These are phyloP conservation scores for Penicillium robsamsonii DNA, from an alignment of 495 filamentous ascomycete species.

Conservation along the genomic window DNA sequence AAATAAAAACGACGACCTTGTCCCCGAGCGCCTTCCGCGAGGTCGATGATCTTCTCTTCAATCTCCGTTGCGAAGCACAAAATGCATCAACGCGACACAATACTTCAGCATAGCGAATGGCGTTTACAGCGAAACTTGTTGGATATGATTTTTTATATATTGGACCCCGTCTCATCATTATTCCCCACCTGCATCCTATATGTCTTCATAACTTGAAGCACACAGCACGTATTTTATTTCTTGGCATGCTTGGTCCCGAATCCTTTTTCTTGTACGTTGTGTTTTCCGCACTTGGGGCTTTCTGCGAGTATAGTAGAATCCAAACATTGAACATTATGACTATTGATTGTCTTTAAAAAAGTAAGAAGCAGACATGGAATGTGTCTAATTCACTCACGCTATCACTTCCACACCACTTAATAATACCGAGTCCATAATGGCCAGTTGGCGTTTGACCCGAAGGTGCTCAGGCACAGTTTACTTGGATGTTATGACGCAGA, in stretches of 20 bases:
- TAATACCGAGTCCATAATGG: background rate
- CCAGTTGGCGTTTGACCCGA: background rate
- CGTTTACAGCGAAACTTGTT: conserved; percentile 28
- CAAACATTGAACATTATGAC: background rate
- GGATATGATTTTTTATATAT: conserved; percentile 16
- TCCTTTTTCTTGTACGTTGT: conserved; percentile 1
- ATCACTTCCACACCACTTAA: background rate
- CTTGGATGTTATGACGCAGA: conserved; percentile 2
- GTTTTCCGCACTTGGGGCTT: background rate
- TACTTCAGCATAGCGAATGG: conserved; percentile 46
- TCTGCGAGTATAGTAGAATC: conserved; percentile 1
- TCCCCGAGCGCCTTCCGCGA: conserved; percentile 52
- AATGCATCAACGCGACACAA: conserved; percentile 54
- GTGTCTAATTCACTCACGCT: background rate
- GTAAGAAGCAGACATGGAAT: background rate
- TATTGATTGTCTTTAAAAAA: background rate
- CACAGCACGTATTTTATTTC: conserved; percentile 2
- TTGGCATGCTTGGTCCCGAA: background rate
- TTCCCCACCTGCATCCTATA: conserved; percentile 28
- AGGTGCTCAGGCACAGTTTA: background rate
- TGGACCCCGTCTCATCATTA: conserved; percentile 15
- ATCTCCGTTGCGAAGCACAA: conserved; percentile 62
- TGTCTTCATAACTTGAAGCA: conserved; percentile 5
- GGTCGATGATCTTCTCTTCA: conserved; percentile 66
- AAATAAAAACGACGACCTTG: conserved; percentile 50